Conservation (phyloP, 1,284 basidiomycete genomes). For the Puccinia horiana region DNA sequence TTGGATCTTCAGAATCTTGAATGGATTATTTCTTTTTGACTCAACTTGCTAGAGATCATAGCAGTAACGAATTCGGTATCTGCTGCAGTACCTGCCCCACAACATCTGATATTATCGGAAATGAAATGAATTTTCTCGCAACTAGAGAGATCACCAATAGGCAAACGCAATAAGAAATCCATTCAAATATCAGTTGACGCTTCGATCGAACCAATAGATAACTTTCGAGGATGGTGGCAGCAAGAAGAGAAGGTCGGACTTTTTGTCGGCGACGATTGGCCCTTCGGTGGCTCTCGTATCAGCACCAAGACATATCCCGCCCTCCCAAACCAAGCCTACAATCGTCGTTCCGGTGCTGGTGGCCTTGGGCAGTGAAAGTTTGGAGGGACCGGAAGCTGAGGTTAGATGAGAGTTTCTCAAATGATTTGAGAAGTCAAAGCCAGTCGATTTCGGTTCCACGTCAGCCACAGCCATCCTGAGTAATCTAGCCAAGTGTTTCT, state of each 20-base stretch:
- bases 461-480: constrained; percentile 5
- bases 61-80: constrained; percentile 81
- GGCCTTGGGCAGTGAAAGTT: constrained; percentile 45
- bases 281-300: constrained; percentile 95
- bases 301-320: constrained; percentile 91
- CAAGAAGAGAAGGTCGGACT: constrained; percentile 52
- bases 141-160: constrained; percentile 71
- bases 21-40: not conserved
- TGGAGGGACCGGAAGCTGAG: constrained; percentile 34
- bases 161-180: constrained; percentile 79
- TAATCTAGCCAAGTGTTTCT: not conserved
- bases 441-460: not conserved
- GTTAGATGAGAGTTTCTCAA: constrained; percentile 36
- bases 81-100: constrained; percentile 96
- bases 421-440: constrained; percentile 49
- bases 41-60: constrained; percentile 49
- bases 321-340: constrained; percentile 79
- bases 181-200: constrained; percentile 97
- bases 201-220: constrained; percentile 61
- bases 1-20: not conserved
- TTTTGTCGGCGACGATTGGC: constrained; percentile 75
- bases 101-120: constrained; percentile 90
- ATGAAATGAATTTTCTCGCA: constrained; percentile 82
- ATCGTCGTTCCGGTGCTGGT: constrained; percentile 86
- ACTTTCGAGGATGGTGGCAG: not conserved